Base-by-base conservation (phyloP, 139 green algal species). In the Mesotaenium endlicherianum region DNA sequence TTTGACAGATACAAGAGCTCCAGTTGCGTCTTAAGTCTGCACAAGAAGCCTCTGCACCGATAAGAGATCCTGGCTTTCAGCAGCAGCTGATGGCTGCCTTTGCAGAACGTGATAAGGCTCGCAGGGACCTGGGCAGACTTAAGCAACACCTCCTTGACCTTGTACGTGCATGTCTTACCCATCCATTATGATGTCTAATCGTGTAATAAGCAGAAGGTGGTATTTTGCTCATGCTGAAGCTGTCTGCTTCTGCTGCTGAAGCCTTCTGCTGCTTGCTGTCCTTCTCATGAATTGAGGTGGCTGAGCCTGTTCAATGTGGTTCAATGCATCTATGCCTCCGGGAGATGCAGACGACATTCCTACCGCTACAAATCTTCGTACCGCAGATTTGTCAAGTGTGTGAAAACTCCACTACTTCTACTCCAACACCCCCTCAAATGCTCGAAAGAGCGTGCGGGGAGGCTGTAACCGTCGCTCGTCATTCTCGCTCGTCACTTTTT, bases 111-210 rank as follows among this genome's bases (percentile, higher is more conserved):
- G 81, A 87, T 42, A 86, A 86, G 81, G 75, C 81, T 1, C 41
- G 40, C 14, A 40, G 81, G 2, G 81, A 87, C 20, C 45, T 87
- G 2, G 60, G 26, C 11, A 57, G 81, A 43, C 43, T 87, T 39
- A 87, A 87, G 58, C 31, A 87, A n/a, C 81, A 87, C 31, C 81
- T 87, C 0, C 74, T 87, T 2, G 81, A 82, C 8, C 39, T 78
- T 42, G 81, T 87, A 80, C 34, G 81, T 83, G 31, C 0, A 5
- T 34, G 26, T 64, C 26, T 64, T 64, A 20, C 26, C 50, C 50
- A 20, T 64, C 26, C 26, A 34, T 64, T 64, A 64, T 34, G 50
- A 64, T 64, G 20, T 64, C 26, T 64, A 64, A 64, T 34, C 20
- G 50, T 34, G 50, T 26, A 64, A 34, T 20, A 34, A 64, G 50